Evolutionary conservation across 2,329 filamentous ascomycete genomes (phyloP).

Genomic region (Celoporthe dispersa): DNA sequence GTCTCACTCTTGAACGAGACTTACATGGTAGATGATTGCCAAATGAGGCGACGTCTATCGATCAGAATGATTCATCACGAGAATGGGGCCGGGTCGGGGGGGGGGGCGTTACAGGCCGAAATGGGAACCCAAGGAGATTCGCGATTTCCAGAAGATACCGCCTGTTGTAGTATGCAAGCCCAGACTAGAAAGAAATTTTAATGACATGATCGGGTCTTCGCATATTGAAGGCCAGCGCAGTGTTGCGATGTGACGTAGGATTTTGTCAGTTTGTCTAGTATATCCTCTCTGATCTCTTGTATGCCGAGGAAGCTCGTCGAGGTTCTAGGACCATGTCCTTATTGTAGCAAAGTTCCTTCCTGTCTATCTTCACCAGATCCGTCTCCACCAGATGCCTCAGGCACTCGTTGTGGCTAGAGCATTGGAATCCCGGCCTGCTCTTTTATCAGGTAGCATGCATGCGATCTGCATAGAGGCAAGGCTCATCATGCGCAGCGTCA

Average conservation of each 20-base stretch:
- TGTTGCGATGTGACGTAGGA: conserved; percentile 3
- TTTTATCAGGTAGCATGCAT: neutral
- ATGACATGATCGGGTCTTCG: neutral
- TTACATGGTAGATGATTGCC: too few species aligned
- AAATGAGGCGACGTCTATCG: neutral
- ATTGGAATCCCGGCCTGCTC: neutral
- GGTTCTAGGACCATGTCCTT: neutral
- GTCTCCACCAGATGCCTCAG: neutral
- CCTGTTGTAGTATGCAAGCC: conserved; percentile 11
- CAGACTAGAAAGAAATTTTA: conserved; percentile 1
- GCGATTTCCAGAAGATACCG: conserved; percentile 25
- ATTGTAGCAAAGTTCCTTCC: neutral
- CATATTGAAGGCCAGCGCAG: neutral
- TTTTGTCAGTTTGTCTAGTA: neutral
- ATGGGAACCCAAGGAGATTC: neutral
- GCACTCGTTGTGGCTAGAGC: neutral
- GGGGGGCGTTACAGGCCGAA: conserved; percentile 11
- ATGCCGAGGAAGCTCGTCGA: neutral
- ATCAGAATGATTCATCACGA: conserved; percentile 2
- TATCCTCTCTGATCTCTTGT: neutral
- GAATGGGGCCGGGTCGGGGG: neutral
- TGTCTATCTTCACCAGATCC: neutral
- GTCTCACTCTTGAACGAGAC: neutral
- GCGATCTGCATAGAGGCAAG: neutral
- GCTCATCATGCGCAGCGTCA: too few species aligned